Base-by-base conservation (phyloP, 352 stramenopile species). In the Globisporangium emineosum region DNA sequence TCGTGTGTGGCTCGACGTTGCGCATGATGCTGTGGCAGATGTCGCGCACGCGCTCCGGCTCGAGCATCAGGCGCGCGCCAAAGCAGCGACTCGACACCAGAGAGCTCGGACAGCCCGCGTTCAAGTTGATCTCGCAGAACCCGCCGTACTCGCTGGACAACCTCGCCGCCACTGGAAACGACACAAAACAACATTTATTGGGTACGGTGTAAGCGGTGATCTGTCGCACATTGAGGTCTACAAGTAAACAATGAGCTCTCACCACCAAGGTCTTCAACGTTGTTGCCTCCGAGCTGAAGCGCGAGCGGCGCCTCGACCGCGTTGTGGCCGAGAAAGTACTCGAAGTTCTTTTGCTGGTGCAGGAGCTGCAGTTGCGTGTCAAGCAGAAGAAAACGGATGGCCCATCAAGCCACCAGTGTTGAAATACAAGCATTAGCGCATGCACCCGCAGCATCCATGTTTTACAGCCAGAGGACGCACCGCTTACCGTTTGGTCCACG, bases 31-130 rank as follows among this genome's bases (percentile, higher is more conserved):
- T 89, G 29, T 72, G 65, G 60, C 88, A 96, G 47, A 99, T 90
- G 25, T 98, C 90, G 29, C 84, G 79, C 27, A 99, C 97, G 9
- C 98, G 86, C 43, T 97, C 78, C 3, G 97, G 90, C 23, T 99
- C 87, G 23, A 98, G 86, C 98, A 99, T 99, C 5, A 99, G 80
- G 1, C 93, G 90, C 1, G 98, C 98, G 52, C 98, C 98, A 73
- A 99, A 99, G 78, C 89, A 96, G 33, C 83, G 75, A 49, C 81
- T 90, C 21, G 84, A 85, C 23, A 94, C 83, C 3, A 91, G 66
- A 23, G 81, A 73, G 64, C 81, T 97, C 13, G 97, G 97, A 68
- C 97, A 99, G 13, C 97, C 97, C 40, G 90, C 92, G 75, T 99
- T 99, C n/a, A 99, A 68, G 73, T 99, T 99, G 67, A 99, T 94